phyloP scores from a whole-genome alignment of 495 filamentous ascomycete species.

The Trypethelium eluteriae region DNA sequence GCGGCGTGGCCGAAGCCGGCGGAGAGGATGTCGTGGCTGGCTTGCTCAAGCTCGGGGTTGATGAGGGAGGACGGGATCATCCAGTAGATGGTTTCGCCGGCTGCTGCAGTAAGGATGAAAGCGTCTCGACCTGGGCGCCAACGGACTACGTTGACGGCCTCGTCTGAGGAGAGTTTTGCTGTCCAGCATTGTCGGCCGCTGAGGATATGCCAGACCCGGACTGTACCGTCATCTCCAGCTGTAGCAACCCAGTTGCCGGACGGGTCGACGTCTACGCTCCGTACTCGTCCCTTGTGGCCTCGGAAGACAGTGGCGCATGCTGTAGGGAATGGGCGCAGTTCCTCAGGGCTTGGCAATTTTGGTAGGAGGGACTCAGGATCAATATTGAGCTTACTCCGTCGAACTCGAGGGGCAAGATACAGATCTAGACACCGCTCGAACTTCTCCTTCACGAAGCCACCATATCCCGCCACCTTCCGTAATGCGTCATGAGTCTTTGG shows the following conservation, averaged over 20 bases:
- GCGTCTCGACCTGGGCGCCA: conserved; percentile 84
- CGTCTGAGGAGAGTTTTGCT: conserved; percentile 66
- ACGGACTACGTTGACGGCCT: conserved; percentile 76
- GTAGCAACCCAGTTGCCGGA: conserved; percentile 72
- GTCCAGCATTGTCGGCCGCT: conserved; percentile 86
- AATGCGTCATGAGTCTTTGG: conserved; percentile 73
- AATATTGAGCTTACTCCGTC: conserved; percentile 91
- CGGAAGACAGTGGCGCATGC: conserved; percentile 72
- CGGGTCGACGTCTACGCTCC: conserved; percentile 72
- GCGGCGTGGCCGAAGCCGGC: conserved; percentile 83
- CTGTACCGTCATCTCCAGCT: conserved; percentile 89
- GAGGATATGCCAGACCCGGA: conserved; percentile 81
- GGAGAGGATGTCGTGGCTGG: conserved; percentile 67
- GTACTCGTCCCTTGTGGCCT: conserved; percentile 83
- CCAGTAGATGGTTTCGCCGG: conserved; percentile 77
- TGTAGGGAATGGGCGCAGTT: conserved; percentile 89
- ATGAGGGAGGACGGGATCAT: conserved; percentile 56
- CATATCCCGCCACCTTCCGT: conserved; percentile 88
- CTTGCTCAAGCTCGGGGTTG: conserved; percentile 61
- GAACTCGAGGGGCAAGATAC: conserved; percentile 85
- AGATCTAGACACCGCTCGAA: conserved; percentile 94
- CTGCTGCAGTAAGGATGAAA: conserved; percentile 71
- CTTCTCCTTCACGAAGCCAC: conserved; percentile 81
- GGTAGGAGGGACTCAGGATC: conserved; percentile 89
- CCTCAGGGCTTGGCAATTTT: conserved; percentile 88